Percentiles rank a stretch among this genome's conserved stretches.
Evolutionary conservation across 2,329 filamentous ascomycete species (phyloP).

Genomic region (Colletotrichum australisinense): DNA sequence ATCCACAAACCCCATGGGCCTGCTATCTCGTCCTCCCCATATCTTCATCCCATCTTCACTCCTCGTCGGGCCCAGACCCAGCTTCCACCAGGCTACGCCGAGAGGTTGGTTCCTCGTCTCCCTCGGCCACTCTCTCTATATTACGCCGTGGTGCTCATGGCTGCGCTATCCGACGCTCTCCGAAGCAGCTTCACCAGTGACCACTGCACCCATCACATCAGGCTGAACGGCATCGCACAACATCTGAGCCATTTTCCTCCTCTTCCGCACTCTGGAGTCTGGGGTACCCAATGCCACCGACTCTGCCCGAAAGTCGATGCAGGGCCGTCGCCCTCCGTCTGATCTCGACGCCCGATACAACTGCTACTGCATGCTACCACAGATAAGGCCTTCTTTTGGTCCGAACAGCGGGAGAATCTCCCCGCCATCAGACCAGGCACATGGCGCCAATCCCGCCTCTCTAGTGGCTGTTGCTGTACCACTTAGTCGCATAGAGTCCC

Average conservation of each 20-base stretch:
- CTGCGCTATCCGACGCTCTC: background rate
- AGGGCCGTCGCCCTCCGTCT: background rate
- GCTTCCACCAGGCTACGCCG: background rate
- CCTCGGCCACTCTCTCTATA: background rate
- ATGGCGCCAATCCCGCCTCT: slow-evolving; percentile 31
- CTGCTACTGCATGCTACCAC: background rate
- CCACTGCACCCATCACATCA: slow-evolving; percentile 8
- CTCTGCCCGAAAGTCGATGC: slow-evolving; percentile 13
- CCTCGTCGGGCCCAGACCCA: background rate
- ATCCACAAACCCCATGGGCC: slow-evolving; percentile 7
- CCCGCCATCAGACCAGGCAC: slow-evolving; percentile 15
- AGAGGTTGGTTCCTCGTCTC: background rate
- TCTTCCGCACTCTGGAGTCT: background rate
- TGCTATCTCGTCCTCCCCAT: slow-evolving; percentile 6
- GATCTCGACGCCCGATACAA: slow-evolving; percentile 13
- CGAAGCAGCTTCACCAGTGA: background rate
- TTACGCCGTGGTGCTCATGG: background rate
- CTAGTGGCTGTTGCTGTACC: slow-evolving; percentile 14
- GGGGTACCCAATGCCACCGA: background rate
- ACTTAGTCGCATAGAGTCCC: background rate
- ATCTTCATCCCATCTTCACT: background rate
- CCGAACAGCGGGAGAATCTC: background rate
- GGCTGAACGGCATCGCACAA: slow-evolving; percentile 15
- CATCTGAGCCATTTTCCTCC: slow-evolving; percentile 27
- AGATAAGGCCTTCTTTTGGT: background rate